A percentile compares a stretch with the other conserved stretches of the same genome.
Conservation (phyloP, 2,329 filamentous ascomycete genomes). For the Cercospora sesami region DNA sequence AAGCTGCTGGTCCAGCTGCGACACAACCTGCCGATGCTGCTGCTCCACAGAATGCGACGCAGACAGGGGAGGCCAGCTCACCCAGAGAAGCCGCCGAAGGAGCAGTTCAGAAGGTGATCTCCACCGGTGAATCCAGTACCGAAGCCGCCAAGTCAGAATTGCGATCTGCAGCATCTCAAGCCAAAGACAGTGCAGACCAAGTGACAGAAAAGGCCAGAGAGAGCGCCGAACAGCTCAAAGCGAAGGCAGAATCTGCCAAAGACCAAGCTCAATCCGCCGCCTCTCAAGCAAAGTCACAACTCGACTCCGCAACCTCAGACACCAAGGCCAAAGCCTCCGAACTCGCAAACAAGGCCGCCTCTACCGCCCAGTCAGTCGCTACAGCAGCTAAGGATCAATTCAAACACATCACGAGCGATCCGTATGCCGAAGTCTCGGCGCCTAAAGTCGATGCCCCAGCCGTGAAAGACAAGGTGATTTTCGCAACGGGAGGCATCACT, state of each 20-base stretch:
- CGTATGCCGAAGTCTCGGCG: constrained; percentile 5
- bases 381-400: constrained; percentile 1
- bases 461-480: constrained; percentile 69
- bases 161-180: constrained; percentile 2
- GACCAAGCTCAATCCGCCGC: background rate
- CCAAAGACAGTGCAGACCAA: constrained; percentile 22
- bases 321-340: background rate
- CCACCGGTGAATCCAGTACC: constrained; percentile 4
- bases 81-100: constrained; percentile 25
- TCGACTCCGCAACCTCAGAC: background rate
- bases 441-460: constrained; percentile 39
- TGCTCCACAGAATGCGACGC: constrained; percentile 11
- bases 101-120: constrained; percentile 25
- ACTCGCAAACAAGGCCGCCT: background rate
- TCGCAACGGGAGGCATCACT: constrained; percentile 90
- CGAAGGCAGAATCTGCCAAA: background rate
- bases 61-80: constrained; percentile 14
- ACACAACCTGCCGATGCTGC: constrained; percentile 14
- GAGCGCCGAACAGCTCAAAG: background rate
- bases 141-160: background rate
- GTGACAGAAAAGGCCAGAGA: constrained; percentile 18
- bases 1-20: constrained; percentile 12
- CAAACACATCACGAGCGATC: constrained; percentile 9
- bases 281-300: background rate
- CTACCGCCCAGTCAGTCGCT: background rate